Percentiles rank a stretch among this genome's conserved stretches.
Evolutionary conservation across 1,284 basidiomycete species (phyloP).

Genomic region (Cryptococcus maquisensis): DNA sequence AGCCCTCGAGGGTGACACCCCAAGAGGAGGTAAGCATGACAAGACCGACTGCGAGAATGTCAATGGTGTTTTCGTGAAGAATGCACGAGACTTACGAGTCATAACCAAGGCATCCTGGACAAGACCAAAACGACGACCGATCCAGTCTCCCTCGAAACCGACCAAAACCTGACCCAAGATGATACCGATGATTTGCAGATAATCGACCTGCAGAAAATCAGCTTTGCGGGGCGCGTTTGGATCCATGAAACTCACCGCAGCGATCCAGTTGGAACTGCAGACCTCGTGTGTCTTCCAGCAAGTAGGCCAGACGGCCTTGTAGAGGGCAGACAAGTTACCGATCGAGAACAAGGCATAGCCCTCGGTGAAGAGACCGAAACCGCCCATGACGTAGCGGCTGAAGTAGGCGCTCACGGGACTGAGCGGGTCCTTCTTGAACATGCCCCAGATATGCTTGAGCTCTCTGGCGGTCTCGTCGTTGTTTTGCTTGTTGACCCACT

Average conservation of each 20-base stretch:
- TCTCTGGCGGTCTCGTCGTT: constrained; percentile 52
- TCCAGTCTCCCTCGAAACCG: constrained; percentile 57
- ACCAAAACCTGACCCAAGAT: constrained; percentile 56
- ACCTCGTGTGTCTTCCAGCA: constrained; percentile 52
- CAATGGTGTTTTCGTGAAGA: neutral
- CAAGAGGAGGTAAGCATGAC: constrained; percentile 56
- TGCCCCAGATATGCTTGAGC: constrained; percentile 47
- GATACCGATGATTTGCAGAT: constrained; percentile 45
- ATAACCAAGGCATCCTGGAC: constrained; percentile 50
- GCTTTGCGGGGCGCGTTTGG: neutral
- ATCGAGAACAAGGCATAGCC: constrained; percentile 54
- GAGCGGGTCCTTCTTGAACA: constrained; percentile 54
- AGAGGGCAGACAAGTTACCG: constrained; percentile 53
- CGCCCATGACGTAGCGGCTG: constrained; percentile 52
- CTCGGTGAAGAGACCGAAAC: constrained; percentile 56
- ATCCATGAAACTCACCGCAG: constrained; percentile 33
- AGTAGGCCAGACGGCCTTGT: constrained; percentile 52
- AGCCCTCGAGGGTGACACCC: constrained; percentile 54
- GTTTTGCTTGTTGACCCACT: constrained; percentile 50
- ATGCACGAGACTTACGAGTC: constrained; percentile 27
- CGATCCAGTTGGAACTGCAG: constrained; percentile 52
- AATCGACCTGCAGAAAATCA: constrained; percentile 9
- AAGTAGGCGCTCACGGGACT: constrained; percentile 52
- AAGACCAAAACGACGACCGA: constrained; percentile 54
- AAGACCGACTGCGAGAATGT: constrained; percentile 44